These are phyloP conservation scores for Lachnum nothofagi DNA, from an alignment of 2,329 filamentous ascomycete genomes.

Conservation along the genomic window DNA sequence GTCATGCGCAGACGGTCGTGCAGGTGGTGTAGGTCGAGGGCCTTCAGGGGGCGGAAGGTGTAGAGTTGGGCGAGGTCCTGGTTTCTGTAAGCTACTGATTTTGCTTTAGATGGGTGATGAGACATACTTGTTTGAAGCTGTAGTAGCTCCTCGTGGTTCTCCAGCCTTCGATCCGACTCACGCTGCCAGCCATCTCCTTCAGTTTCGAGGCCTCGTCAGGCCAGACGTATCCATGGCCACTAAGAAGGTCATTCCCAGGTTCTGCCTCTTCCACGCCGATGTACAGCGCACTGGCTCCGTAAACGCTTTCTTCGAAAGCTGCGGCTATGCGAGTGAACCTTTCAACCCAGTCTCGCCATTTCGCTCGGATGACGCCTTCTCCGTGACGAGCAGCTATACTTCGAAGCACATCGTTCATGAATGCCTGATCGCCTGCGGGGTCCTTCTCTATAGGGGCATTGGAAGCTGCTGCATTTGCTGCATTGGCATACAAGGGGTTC, in stretches of 20 bases:
- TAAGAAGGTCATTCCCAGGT: slow-evolving; percentile 51
- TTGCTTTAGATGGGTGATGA: slow-evolving; percentile 9
- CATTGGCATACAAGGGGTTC: slow-evolving; percentile 52
- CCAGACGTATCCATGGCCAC: slow-evolving; percentile 95
- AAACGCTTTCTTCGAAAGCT: slow-evolving; percentile 92
- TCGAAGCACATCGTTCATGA: slow-evolving; percentile 79
- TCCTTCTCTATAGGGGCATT: slow-evolving; percentile 44
- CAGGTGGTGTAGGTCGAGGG: slow-evolving; percentile 84
- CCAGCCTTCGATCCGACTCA: slow-evolving; percentile 93
- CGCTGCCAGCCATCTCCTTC: slow-evolving; percentile 84
- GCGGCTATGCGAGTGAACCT: slow-evolving; percentile 90
- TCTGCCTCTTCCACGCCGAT: slow-evolving; percentile 73
- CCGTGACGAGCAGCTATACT: slow-evolving; percentile 83
- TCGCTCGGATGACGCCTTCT: slow-evolving; percentile 82
- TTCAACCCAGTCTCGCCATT: slow-evolving; percentile 91
- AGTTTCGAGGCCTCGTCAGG: slow-evolving; percentile 73
- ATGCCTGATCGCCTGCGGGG: slow-evolving; percentile 77
- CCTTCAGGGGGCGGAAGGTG: slow-evolving; percentile 63
- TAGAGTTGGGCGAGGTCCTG: slow-evolving; percentile 63
- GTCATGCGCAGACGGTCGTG: slow-evolving; percentile 84
- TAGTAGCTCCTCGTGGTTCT: slow-evolving; percentile 93
- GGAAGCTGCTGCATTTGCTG: slow-evolving; percentile 39
- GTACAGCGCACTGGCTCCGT: slow-evolving; percentile 83
- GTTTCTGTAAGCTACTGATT: slow-evolving; percentile 32
- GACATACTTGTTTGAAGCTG: slow-evolving; percentile 76